Conservation (phyloP, 768 basidiomycete species). For the Russula sp. region DNA sequence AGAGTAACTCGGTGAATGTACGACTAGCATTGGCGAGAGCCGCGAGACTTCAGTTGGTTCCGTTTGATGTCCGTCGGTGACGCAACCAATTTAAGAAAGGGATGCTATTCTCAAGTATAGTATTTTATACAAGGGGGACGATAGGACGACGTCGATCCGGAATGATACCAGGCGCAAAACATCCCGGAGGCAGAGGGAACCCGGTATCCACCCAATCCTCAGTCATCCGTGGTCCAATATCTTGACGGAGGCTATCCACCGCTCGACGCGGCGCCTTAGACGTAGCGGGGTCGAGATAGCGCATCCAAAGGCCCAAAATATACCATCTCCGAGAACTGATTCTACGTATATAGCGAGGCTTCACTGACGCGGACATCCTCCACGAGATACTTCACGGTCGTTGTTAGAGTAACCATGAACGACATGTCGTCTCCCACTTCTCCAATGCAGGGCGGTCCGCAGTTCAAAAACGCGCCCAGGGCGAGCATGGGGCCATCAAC, state of each 20-base stretch:
- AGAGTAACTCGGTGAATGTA: not conserved
- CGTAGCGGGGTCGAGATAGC: not conserved
- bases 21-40: not conserved
- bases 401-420: not conserved
- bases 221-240: not conserved
- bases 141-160: not conserved
- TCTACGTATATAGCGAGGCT: constrained; percentile 2
- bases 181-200: not conserved
- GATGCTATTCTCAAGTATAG: not conserved
- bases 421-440: not conserved
- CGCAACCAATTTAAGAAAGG: not conserved
- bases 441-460: not conserved
- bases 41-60: not conserved
- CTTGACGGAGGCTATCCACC: not conserved
- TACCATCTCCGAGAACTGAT: not conserved
- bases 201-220: not conserved
- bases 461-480: not conserved
- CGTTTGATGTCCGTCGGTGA: not conserved
- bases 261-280: not conserved
- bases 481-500: constrained; percentile 9
- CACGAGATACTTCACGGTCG: constrained; percentile 16
- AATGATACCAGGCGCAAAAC: not conserved
- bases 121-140: not conserved
- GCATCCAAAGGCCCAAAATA: not conserved
- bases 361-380: constrained; percentile 7